Evolutionary conservation across 2,329 filamentous ascomycete species (phyloP).

Genomic region (Acephala macrosclerotiorum): DNA sequence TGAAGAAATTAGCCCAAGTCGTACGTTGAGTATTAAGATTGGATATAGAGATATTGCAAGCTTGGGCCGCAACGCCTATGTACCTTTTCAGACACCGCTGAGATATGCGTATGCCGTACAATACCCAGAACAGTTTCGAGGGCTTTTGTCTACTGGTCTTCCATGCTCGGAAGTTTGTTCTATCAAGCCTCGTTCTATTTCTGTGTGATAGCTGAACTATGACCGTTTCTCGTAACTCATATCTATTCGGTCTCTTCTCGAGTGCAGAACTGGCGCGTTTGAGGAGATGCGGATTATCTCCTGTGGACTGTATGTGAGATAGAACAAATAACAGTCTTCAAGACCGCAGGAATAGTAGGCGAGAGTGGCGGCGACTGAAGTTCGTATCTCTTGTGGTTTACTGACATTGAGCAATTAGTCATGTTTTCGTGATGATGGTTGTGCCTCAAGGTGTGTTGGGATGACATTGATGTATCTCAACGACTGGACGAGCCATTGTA

Average conservation of each 20-base stretch:
- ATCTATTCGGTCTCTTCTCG: slow-evolving; percentile 19
- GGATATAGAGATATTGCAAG: slow-evolving; percentile 5
- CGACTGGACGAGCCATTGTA: slow-evolving; percentile 20
- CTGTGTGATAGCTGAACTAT: slow-evolving; percentile 12
- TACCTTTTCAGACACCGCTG: slow-evolving; percentile 29
- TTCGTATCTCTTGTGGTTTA: slow-evolving; percentile 25
- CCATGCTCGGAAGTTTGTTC: slow-evolving; percentile 20
- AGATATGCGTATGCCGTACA: slow-evolving; percentile 28
- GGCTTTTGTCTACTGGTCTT: slow-evolving; percentile 19
- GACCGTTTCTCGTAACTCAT: slow-evolving; percentile 25
- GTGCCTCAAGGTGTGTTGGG: slow-evolving; percentile 10
- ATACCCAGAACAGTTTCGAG: slow-evolving; percentile 28
- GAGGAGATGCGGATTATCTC: slow-evolving; percentile 16
- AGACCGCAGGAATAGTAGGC: neutral
- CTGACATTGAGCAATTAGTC: slow-evolving; percentile 24
- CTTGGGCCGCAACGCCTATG: slow-evolving; percentile 26
- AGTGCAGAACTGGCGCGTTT: slow-evolving; percentile 24
- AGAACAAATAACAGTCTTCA: slow-evolving; percentile 19
- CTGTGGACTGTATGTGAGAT: slow-evolving; percentile 23
- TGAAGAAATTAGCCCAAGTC: slow-evolving; percentile 14
- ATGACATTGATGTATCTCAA: slow-evolving; percentile 2
- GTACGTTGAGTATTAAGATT: neutral
- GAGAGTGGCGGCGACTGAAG: slow-evolving; percentile 1
- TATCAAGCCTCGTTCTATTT: slow-evolving; percentile 14
- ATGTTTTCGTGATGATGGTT: slow-evolving; percentile 16